Conservation (phyloP, 164 flowering plant species). For the Santalum album region DNA sequence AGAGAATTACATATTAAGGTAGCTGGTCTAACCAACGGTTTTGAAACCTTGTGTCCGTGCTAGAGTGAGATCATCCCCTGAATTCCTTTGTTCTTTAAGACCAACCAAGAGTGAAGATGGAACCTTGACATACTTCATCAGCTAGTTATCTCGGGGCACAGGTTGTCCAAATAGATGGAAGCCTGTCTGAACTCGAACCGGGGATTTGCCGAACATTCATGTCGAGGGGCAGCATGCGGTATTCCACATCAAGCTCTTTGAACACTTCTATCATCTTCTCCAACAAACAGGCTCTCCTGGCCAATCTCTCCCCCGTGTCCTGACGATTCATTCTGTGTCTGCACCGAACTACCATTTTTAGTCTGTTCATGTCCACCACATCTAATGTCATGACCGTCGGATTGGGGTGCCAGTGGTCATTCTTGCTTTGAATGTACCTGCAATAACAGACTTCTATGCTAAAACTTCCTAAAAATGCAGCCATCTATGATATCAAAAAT, state of each 20-base stretch:
- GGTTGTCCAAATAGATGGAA: constrained; percentile 35
- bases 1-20: too few relatives aligned
- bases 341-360: constrained; percentile 35
- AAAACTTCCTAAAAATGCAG: too few relatives aligned
- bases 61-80: too few relatives aligned
- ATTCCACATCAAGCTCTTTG: constrained; percentile 46
- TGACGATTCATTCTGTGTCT: constrained; percentile 49
- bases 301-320: constrained; percentile 41
- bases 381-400: constrained; percentile 35
- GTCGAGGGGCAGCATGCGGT: constrained; percentile 51
- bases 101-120: too few relatives aligned
- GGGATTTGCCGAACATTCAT: constrained; percentile 42
- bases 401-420: constrained; percentile 45
- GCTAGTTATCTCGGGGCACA: background rate
- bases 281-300: constrained; percentile 36
- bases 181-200: constrained; percentile 15
- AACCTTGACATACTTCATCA: too few relatives aligned
- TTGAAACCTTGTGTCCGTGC: too few relatives aligned
- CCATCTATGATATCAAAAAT: too few relatives aligned
- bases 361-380: constrained; percentile 46
- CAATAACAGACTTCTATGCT: too few relatives aligned
- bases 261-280: constrained; percentile 45
- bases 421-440: constrained; percentile 42
- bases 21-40: too few relatives aligned
- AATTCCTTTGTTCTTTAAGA: too few relatives aligned